A percentile compares a stretch with the other conserved stretches of the same genome.
Conservation (phyloP, 768 basidiomycete species). For the Floccularia luteovirens region DNA sequence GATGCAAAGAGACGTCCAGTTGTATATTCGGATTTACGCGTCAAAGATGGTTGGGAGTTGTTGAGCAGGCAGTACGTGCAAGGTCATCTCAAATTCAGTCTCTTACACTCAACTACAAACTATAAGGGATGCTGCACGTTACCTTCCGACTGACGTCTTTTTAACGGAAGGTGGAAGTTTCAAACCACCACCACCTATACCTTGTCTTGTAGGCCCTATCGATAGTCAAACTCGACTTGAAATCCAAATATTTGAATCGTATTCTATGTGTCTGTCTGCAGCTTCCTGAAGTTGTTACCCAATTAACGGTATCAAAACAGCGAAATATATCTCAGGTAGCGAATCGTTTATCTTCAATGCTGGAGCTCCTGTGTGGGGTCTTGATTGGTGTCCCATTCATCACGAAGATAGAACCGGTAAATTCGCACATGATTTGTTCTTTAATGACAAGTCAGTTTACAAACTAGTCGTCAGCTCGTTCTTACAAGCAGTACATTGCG, state of each 20-base stretch:
- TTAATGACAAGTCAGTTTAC: background rate
- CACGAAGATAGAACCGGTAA: conserved; percentile 46
- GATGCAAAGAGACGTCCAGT: conserved; percentile 52
- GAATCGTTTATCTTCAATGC: conserved; percentile 72
- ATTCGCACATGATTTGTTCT: conserved; percentile 8
- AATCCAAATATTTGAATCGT: conserved; percentile 48
- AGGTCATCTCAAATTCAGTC: conserved; percentile 6
- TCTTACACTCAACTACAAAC: conserved; percentile 5
- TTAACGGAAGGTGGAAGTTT: conserved; percentile 44
- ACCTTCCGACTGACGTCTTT: conserved; percentile 48
- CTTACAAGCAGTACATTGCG: conserved; percentile 74
- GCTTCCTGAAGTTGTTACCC: conserved; percentile 2
- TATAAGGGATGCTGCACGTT: conserved; percentile 46
- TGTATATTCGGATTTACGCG: conserved; percentile 40
- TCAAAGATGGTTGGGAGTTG: conserved; percentile 37
- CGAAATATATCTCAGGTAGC: conserved; percentile 49
- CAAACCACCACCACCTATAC: conserved; percentile 43
- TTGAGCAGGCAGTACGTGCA: conserved; percentile 40
- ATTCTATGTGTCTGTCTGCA: conserved; percentile 45
- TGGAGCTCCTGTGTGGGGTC: conserved; percentile 84
- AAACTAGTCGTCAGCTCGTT: conserved; percentile 29
- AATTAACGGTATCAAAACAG: conserved; percentile 25
- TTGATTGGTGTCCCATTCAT: conserved; percentile 91
- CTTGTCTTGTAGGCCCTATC: conserved; percentile 64
- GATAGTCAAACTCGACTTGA: conserved; percentile 40